phyloP scores from a whole-genome alignment of 2,329 filamentous ascomycete genomes.

The Fusarium mundagurra region DNA sequence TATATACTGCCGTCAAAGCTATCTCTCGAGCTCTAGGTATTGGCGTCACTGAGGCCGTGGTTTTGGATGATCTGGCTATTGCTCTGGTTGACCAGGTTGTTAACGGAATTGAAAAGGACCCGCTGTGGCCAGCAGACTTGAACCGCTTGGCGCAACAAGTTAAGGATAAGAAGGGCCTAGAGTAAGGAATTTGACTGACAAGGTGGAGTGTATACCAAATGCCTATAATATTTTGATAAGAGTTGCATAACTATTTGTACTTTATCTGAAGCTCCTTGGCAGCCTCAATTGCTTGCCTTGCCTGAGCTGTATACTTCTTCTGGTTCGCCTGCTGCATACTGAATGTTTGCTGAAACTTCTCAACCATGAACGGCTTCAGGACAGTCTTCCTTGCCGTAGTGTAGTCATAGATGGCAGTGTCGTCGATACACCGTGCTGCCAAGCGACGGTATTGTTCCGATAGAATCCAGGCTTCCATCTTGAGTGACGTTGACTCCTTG shows the following conservation, averaged over 20 bases:
- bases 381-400: constrained; percentile 5
- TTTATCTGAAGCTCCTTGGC: background rate
- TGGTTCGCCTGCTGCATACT: background rate
- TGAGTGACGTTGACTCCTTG: constrained; percentile 22
- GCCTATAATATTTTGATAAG: background rate
- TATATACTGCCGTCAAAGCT: fast-evolving
- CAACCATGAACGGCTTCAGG: constrained; percentile 28
- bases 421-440: constrained; percentile 23
- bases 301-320: background rate
- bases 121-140: background rate
- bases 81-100: background rate
- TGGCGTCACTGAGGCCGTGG: background rate
- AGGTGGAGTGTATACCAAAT: too few relatives aligned
- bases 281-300: background rate
- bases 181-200: fast-evolving
- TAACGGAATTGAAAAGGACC: background rate
- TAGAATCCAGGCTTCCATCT: constrained; percentile 28
- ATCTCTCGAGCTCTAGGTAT: background rate
- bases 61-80: background rate
- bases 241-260: background rate
- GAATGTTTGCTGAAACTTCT: constrained; percentile 21
- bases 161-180: background rate
- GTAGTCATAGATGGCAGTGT: constrained; percentile 31
- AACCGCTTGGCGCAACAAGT: background rate
- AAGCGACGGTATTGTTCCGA: constrained; percentile 21